Conservation (phyloP, 139 green algal genomes). For the Coelastrella sp. region DNA sequence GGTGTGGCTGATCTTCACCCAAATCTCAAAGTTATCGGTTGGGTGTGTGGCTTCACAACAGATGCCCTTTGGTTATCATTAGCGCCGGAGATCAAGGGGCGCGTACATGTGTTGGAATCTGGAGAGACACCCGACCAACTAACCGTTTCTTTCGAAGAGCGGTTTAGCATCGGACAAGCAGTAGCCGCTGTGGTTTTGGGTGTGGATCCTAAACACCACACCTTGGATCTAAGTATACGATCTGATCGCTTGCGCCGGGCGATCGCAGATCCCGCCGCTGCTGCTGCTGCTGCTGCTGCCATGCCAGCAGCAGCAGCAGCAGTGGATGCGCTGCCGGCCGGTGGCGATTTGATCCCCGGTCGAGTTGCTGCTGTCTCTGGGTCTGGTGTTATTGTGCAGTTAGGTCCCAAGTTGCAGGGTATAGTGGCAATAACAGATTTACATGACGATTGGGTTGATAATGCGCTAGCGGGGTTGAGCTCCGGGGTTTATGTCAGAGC, state of each 20-base stretch:
- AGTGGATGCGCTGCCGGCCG: not conserved
- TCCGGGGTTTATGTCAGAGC: slow-evolving; percentile 66
- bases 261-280: slow-evolving; percentile 8
- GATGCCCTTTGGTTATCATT: slow-evolving; percentile 65
- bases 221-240: slow-evolving; percentile 67
- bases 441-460: slow-evolving; percentile 72
- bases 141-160: slow-evolving; percentile 13
- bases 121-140: slow-evolving; percentile 49
- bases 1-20: slow-evolving; percentile 43
- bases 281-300: not conserved
- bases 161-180: slow-evolving; percentile 57
- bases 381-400: slow-evolving; percentile 73
- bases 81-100: slow-evolving; percentile 54
- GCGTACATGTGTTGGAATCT: slow-evolving; percentile 65
- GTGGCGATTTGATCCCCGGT: slow-evolving; percentile 63
- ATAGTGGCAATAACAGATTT: slow-evolving; percentile 84
- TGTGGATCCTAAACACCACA: slow-evolving; percentile 54
- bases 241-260: not conserved
- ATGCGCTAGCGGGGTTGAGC: slow-evolving; percentile 72
- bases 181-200: slow-evolving; percentile 45
- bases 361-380: slow-evolving; percentile 51
- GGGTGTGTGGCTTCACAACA: not conserved
- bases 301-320: not conserved
- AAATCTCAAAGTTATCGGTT: slow-evolving; percentile 41
- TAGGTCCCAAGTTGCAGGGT: slow-evolving; percentile 59